Percentiles rank a stretch among this genome's conserved stretches.
These are phyloP conservation scores for Xylaria intraflava DNA, from an alignment of 495 filamentous ascomycete genomes.

Conservation along the genomic window DNA sequence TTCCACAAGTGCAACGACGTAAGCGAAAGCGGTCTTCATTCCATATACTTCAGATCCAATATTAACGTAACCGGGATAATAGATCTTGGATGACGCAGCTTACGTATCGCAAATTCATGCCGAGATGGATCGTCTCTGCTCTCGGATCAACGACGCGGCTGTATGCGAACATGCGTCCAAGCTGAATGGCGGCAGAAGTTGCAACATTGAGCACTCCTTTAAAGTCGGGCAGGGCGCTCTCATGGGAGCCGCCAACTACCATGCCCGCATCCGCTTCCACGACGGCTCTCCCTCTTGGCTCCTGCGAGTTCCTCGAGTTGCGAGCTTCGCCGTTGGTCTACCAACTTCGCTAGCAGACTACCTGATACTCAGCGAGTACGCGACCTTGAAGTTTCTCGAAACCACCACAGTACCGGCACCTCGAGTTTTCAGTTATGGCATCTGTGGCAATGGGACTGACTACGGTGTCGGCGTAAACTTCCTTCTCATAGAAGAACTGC, in stretches of 20 bases:
- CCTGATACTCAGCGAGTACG: constrained; percentile 26
- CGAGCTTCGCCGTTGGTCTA: constrained; percentile 9
- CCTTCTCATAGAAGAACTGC: constrained; percentile 29
- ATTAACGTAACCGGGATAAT: constrained; percentile 1
- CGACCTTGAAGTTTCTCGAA: constrained; percentile 26
- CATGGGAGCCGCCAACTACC: constrained; percentile 9
- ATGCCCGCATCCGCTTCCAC: constrained; percentile 9
- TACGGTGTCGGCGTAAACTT: constrained; percentile 23
- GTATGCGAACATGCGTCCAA: constrained; percentile 4
- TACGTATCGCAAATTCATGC: not conserved
- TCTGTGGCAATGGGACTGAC: constrained; percentile 11
- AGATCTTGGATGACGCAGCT: constrained; percentile 8
- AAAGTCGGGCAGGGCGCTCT: constrained; percentile 5
- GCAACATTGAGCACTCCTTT: constrained; percentile 5
- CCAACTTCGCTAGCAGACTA: constrained; percentile 11
- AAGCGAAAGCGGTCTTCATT: not conserved
- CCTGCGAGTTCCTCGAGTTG: constrained; percentile 4
- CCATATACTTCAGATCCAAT: not conserved
- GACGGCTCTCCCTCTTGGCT: constrained; percentile 9
- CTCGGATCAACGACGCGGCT: constrained; percentile 7
- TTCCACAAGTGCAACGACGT: constrained; percentile 5
- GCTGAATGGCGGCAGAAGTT: constrained; percentile 2
- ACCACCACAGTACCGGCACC: constrained; percentile 29
- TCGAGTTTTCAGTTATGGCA: constrained; percentile 9
- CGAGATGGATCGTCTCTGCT: constrained; percentile 6